These are phyloP conservation scores for Baorangia bicolor DNA, from an alignment of 768 basidiomycete species.

Conservation along the genomic window DNA sequence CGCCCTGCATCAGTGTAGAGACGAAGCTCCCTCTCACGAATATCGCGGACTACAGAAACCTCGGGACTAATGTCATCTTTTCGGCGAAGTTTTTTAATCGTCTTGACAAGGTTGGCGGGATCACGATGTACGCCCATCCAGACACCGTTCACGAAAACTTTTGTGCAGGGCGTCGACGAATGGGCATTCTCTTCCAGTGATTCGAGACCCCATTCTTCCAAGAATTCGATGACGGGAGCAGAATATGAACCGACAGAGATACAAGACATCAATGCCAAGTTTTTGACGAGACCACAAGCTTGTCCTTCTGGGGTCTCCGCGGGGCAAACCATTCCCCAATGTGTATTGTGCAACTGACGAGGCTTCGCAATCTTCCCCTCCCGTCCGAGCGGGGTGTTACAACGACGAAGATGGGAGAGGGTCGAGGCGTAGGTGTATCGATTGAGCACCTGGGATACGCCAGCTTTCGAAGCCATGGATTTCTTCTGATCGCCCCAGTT, in stretches of 20 bases:
- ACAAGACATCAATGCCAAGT: constrained; percentile 94
- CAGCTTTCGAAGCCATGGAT: constrained; percentile 95
- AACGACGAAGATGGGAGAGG: constrained; percentile 94
- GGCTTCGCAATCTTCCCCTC: constrained; percentile 99
- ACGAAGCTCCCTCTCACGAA: constrained; percentile 91
- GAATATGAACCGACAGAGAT: constrained; percentile 97
- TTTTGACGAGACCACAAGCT: constrained; percentile 98
- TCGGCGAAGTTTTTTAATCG: constrained; percentile 87
- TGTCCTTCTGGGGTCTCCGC: constrained; percentile 99
- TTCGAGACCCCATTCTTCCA: constrained; percentile 98
- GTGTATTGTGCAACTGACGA: constrained; percentile 97
- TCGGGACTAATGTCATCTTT: constrained; percentile 96
- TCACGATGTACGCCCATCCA: constrained; percentile 99
- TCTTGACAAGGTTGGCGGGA: constrained; percentile 87
- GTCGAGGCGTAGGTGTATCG: constrained; percentile 99
- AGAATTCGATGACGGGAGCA: constrained; percentile 94
- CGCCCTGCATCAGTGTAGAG: constrained; percentile 97
- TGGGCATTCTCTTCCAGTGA: constrained; percentile 92
- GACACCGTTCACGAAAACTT: constrained; percentile 98
- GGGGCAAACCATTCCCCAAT: constrained; percentile 99
- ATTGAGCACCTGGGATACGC: constrained; percentile 98
- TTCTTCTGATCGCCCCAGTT: constrained; percentile 99
- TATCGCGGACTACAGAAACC: constrained; percentile 96
- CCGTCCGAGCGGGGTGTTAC: constrained; percentile 96
- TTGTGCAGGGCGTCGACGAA: constrained; percentile 80